A percentile compares a stretch with the other conserved stretches of the same genome.
phyloP scores from a whole-genome alignment of 2,329 filamentous ascomycete genomes.

The Parastagonospora avenae region DNA sequence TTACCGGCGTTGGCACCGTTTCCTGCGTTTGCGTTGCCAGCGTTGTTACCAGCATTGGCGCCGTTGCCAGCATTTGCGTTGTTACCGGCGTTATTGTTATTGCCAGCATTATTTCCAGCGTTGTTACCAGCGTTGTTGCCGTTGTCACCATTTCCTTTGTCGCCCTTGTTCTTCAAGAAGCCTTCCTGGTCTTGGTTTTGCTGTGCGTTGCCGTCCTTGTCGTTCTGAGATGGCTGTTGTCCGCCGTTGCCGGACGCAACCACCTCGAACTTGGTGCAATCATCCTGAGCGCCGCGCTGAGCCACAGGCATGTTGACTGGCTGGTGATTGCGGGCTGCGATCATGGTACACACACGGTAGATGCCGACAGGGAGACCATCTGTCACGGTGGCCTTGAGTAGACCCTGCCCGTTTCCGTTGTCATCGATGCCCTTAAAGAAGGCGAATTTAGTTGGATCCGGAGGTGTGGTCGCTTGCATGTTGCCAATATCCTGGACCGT shows the following conservation, averaged over 20 bases:
- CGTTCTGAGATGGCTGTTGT: too few relatives aligned
- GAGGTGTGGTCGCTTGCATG: constrained; percentile 43
- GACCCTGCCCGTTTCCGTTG: constrained; percentile 53
- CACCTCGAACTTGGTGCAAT: constrained; percentile 58
- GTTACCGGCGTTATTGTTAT: not conserved
- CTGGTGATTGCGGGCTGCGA: constrained; percentile 59
- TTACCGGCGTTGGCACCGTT: too few relatives aligned
- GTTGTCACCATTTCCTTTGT: too few relatives aligned
- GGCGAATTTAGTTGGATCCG: constrained; percentile 53
- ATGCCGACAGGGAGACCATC: constrained; percentile 55
- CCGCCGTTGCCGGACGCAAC: too few relatives aligned
- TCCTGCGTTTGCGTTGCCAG: too few relatives aligned
- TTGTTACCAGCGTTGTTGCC: not conserved
- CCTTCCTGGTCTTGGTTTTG: too few relatives aligned
- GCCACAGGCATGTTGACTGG: constrained; percentile 64
- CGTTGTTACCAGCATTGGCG: too few relatives aligned
- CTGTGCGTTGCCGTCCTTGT: too few relatives aligned
- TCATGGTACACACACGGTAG: constrained; percentile 61
- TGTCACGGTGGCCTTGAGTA: constrained; percentile 51
- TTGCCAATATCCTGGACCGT: constrained; percentile 57
- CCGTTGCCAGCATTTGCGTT: too few relatives aligned
- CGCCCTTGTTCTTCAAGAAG: too few relatives aligned
- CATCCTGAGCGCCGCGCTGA: constrained; percentile 60
- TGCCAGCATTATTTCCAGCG: constrained; percentile 6
- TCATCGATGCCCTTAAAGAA: constrained; percentile 66